Evolutionary conservation across 2,329 filamentous ascomycete genomes (phyloP), one percentile per base, ranked within the genome.

Genomic region (Claviceps maximensis): DNA sequence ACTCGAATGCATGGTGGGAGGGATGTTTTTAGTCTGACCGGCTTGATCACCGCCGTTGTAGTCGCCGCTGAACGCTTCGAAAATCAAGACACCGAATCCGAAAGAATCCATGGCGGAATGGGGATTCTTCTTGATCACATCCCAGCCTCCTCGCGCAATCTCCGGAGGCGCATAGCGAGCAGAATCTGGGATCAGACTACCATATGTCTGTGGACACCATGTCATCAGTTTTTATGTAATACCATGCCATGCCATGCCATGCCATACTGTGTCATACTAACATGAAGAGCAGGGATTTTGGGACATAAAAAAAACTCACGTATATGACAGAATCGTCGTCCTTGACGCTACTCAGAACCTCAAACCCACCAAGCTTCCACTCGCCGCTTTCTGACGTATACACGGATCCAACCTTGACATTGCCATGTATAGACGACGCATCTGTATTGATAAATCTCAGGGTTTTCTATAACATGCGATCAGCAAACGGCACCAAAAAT

Each of bases 361-460:
- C 93, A 60, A 98, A 95, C 0, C 93, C 93, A 21, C 86, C 90
- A 2, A 98, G 73, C 64, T 94, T 97, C 93, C 93, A 98, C 70
- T 98, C 93, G 54, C 93, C 93, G 63, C 93, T 96, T 65, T 97
- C 91, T 56, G 89, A 89, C 4, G 88, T 93, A 68, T 90, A 98
- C 58, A 98, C 77, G 0, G 91, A 95, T 0, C 87, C 86, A 21
- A 87, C 86, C 57, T 87, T 83, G 51, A 98, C 74, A 61, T 82
- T 88, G 49, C 90, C 93, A 62, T 98, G 93, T 50, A 98, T 86
- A 0, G 90, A 96, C 2, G 85, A 78, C 3, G 90, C 93, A 59
- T 98, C 93, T 48, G 87, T 83, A 63, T 98, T 98, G 67, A 98
- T 88, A 64, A 98, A 98, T 63, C 93, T 95, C 59, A 97, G 71